phyloP scores from a whole-genome alignment of 495 filamentous ascomycete genomes.

The Cercophora samala region DNA sequence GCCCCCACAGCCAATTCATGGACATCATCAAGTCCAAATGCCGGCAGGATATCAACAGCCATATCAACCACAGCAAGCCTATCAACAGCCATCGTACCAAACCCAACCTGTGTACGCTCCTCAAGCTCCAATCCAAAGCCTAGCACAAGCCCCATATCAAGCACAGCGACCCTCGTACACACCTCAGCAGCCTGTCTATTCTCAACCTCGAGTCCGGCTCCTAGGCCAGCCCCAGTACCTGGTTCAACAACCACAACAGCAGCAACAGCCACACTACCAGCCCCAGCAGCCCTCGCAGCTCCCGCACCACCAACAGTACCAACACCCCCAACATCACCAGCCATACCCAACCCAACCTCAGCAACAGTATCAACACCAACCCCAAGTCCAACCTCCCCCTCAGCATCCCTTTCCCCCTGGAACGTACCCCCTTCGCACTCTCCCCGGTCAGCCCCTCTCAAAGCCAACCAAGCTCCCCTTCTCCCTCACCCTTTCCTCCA shows the following conservation, averaged over 20 bases:
- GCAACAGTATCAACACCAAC: neutral
- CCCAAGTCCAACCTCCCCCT: neutral
- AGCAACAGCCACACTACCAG: neutral
- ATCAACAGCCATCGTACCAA: no score
- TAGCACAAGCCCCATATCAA: neutral
- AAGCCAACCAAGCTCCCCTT: conserved; percentile 9
- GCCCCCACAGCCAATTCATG: no score
- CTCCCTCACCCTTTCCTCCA: conserved; percentile 19
- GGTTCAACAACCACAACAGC: no score
- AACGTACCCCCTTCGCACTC: neutral
- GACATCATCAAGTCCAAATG: no score
- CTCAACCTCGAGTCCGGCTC: no score
- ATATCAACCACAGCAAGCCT: no score
- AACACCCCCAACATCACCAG: neutral
- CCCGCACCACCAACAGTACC: neutral
- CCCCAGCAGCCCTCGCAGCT: neutral
- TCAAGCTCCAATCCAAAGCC: neutral
- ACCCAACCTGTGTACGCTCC: neutral
- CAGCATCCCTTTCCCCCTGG: neutral
- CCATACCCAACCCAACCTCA: neutral
- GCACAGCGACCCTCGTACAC: neutral
- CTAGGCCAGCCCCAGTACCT: no score
- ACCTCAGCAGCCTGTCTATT: neutral
- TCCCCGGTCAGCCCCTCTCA: no score
- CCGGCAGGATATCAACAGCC: no score